phyloP scores from a whole-genome alignment of 2,329 filamentous ascomycete species.

The Aspergillus oerlinghausenensis region DNA sequence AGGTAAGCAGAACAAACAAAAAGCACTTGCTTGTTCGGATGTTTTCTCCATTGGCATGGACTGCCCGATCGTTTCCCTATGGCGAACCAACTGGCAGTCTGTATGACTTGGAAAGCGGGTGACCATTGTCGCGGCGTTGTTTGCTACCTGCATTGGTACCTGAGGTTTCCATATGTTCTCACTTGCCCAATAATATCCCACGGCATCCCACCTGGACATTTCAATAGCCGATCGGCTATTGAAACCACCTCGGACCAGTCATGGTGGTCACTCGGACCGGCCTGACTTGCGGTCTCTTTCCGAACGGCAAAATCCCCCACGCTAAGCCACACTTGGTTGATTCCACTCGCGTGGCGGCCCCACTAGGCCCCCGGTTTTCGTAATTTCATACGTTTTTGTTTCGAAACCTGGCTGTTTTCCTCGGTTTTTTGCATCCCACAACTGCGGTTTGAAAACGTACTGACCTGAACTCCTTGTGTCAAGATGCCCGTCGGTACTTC shows the following conservation, averaged over 20 bases:
- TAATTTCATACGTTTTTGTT: constrained; percentile 4
- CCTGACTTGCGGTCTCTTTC: background rate
- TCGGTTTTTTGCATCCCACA: background rate
- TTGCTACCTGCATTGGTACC: constrained; percentile 12
- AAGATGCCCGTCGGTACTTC: constrained; percentile 94
- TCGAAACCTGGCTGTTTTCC: background rate
- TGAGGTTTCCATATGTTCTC: constrained; percentile 8
- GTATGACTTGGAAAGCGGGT: background rate
- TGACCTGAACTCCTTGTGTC: constrained; percentile 9
- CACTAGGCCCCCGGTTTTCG: constrained; percentile 18
- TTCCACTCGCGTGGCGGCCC: constrained; percentile 17
- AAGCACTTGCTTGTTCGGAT: background rate
- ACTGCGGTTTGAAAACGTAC: constrained; percentile 8
- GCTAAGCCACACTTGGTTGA: constrained; percentile 20
- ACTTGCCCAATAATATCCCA: constrained; percentile 10
- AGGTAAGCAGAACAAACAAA: constrained; percentile 48
- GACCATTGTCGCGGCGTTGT: constrained; percentile 2
- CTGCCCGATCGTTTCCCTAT: background rate
- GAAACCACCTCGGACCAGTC: constrained; percentile 23
- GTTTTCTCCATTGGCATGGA: background rate
- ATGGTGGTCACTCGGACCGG: constrained; percentile 16
- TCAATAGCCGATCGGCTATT: constrained; percentile 36
- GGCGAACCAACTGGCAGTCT: background rate
- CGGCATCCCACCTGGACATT: constrained; percentile 13
- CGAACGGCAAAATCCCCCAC: constrained; percentile 22